Conservation (phyloP, 805 yeast species). For the Saturnispora dispora region DNA sequence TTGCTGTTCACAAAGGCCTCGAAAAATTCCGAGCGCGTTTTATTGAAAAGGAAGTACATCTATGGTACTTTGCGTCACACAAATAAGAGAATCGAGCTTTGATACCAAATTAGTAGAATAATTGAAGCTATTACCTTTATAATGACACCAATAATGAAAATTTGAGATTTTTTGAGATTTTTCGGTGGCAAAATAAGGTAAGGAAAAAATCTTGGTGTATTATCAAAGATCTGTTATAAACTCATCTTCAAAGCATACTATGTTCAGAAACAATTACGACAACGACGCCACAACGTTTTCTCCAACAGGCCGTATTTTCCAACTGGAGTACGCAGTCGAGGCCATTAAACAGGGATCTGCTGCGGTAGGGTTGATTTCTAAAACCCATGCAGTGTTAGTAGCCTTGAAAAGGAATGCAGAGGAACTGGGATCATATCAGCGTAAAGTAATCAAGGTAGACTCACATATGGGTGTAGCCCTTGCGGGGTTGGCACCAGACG, state of each 20-base stretch:
- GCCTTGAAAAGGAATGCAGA: slow-evolving; percentile 96
- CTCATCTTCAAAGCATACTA: background rate
- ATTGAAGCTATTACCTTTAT: background rate
- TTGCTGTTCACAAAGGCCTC: background rate
- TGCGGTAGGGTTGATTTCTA: slow-evolving; percentile 86
- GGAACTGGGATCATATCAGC: slow-evolving; percentile 93
- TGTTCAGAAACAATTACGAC: slow-evolving; percentile 97
- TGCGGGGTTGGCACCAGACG: slow-evolving; percentile 98
- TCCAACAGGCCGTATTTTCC: slow-evolving; percentile 88
- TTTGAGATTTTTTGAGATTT: background rate
- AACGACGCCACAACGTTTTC: slow-evolving; percentile 98
- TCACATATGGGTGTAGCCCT: slow-evolving; percentile 90
- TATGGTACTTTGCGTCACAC: background rate
- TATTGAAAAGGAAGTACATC: background rate
- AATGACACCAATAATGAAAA: background rate
- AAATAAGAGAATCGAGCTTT: background rate
- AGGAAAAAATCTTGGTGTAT: background rate
- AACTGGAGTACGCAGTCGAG: slow-evolving; percentile 82
- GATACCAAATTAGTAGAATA: background rate
- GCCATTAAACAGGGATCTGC: slow-evolving; percentile 98
- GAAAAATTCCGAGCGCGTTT: too few relatives aligned
- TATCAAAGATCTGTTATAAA: background rate
- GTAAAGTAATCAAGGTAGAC: slow-evolving; percentile 85
- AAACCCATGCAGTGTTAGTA: slow-evolving; percentile 80
- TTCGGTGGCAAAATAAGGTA: slow-evolving; percentile 4